Evolutionary conservation across 1,284 basidiomycete genomes (phyloP).

Genomic region (Papiliotrema laurentii): DNA sequence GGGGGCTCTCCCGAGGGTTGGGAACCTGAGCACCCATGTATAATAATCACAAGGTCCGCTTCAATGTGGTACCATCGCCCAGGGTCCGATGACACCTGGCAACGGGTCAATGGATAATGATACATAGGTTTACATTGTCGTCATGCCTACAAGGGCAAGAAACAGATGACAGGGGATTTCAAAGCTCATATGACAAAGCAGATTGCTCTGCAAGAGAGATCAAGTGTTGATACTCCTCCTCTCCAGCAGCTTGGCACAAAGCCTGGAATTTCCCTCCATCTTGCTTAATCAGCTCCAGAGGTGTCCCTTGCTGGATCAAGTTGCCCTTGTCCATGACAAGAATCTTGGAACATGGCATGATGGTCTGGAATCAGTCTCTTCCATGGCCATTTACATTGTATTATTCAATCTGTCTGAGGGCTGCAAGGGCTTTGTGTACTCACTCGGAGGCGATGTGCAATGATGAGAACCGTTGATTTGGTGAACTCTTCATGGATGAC

Average conservation of each 20-base stretch:
- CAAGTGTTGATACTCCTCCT: slow-evolving; percentile 29
- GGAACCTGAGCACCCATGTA: too few relatives aligned
- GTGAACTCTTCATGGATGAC: slow-evolving; percentile 47
- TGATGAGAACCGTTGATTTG: slow-evolving; percentile 41
- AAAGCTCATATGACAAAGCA: too few relatives aligned
- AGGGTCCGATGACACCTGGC: too few relatives aligned
- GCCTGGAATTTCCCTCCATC: slow-evolving; percentile 27
- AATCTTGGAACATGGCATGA: slow-evolving; percentile 37
- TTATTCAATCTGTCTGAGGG: too few relatives aligned
- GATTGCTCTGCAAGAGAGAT: slow-evolving; percentile 15
- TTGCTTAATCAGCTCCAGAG: slow-evolving; percentile 25
- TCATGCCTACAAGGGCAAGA: too few relatives aligned
- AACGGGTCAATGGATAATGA: too few relatives aligned
- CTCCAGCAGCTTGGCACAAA: slow-evolving; percentile 29
- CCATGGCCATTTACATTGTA: too few relatives aligned
- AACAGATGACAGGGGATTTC: too few relatives aligned
- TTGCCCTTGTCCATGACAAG: slow-evolving; percentile 36
- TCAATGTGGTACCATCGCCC: too few relatives aligned
- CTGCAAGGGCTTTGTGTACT: slow-evolving; percentile 1
- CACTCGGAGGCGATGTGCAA: slow-evolving; percentile 49
- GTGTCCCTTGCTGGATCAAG: slow-evolving; percentile 31
- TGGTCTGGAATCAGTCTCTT: slow-evolving; percentile 28
- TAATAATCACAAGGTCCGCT: too few relatives aligned
- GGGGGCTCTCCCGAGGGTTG: too few relatives aligned
- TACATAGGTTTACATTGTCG: too few relatives aligned